Evolutionary conservation across 129 eudicot species (phyloP).

Genomic region (Artemisia argyi): DNA sequence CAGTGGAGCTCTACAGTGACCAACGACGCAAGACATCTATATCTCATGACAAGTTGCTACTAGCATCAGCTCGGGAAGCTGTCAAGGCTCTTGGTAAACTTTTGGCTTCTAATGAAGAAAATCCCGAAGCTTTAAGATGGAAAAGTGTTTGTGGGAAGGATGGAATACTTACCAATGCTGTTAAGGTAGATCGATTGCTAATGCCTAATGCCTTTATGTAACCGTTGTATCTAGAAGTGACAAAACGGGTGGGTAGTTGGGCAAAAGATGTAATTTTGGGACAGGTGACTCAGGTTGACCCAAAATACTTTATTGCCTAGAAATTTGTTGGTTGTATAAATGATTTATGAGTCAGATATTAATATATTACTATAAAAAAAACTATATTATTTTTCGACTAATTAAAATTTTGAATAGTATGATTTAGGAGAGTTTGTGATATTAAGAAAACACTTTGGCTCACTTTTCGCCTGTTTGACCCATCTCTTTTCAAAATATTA

Average conservation of each 20-base stretch:
- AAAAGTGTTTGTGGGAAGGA: slow-evolving; percentile 60
- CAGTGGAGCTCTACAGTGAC: slow-evolving; percentile 69
- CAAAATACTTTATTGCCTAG: slow-evolving; percentile 5
- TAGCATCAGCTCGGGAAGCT: slow-evolving; percentile 60
- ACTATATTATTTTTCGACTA: too few relatives aligned
- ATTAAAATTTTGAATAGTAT: background rate
- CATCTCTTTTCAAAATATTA: too few relatives aligned
- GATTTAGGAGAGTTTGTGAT: background rate
- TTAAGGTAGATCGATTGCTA: slow-evolving; percentile 47
- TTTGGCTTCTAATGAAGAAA: slow-evolving; percentile 30
- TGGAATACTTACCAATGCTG: slow-evolving; percentile 58
- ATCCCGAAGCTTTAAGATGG: slow-evolving; percentile 48
- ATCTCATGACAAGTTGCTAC: slow-evolving; percentile 75
- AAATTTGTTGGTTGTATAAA: background rate
- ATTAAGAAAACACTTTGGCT: too few relatives aligned
- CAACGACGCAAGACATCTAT: slow-evolving; percentile 72
- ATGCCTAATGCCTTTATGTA: background rate
- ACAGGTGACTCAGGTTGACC: background rate
- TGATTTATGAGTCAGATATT: background rate
- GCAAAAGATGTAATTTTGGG: background rate
- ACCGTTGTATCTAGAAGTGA: background rate
- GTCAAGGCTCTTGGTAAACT: slow-evolving; percentile 53
- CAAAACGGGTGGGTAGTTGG: background rate
- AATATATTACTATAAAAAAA: background rate
- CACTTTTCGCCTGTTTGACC: background rate